Conservation (phyloP, 225 moss, liverwort and hornwort genomes). For the Antitrichia curtipendula region DNA sequence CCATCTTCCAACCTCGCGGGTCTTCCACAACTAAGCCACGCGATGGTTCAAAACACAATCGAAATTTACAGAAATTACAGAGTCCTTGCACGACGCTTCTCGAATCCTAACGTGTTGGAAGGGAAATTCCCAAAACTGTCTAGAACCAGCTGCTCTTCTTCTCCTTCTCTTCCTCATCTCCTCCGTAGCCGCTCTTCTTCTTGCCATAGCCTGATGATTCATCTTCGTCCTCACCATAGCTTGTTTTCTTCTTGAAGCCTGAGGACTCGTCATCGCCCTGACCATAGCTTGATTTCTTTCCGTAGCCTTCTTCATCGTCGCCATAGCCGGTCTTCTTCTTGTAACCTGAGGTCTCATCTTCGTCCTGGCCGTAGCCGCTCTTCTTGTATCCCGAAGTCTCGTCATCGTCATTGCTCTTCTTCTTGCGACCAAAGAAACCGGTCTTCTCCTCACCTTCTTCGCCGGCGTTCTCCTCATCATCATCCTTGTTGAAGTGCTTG, state of each 20-base stretch:
- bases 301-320: not conserved
- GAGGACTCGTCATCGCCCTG: not conserved
- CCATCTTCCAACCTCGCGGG: not conserved
- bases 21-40: not conserved
- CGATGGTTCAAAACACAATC: not conserved
- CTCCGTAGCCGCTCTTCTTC: slow-evolving; percentile 3
- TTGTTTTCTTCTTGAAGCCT: not conserved
- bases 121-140: not conserved
- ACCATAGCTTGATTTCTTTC: not conserved
- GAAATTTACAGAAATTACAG: slow-evolving; percentile 3
- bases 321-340: not conserved
- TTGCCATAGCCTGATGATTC: not conserved
- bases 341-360: not conserved
- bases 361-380: not conserved
- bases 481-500: slow-evolving; percentile 16
- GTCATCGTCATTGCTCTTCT: not conserved
- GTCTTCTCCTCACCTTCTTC: not conserved
- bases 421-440: slow-evolving; percentile 10
- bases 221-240: not conserved
- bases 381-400: not conserved
- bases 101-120: not conserved
- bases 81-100: not conserved
- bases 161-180: not conserved
- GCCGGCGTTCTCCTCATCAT: not conserved
- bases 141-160: slow-evolving; percentile 19